These are phyloP conservation scores for Irpex lacteus DNA, from an alignment of 1,284 basidiomycete species.

Conservation along the genomic window DNA sequence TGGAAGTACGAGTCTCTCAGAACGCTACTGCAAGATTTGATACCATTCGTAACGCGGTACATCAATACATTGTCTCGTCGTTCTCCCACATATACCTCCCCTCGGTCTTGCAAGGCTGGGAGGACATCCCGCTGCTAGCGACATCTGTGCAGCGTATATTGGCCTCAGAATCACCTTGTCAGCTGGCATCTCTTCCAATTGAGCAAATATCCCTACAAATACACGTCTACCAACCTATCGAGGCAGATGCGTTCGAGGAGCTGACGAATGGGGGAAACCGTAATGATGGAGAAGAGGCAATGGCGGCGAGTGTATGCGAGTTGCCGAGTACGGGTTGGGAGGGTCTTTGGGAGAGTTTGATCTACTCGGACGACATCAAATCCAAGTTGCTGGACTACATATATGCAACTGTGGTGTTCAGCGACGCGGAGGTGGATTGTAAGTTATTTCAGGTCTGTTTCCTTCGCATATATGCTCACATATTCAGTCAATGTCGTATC, in stretches of 20 bases:
- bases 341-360: constrained; percentile 88
- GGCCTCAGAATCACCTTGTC: constrained; percentile 68
- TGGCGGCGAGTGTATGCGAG: constrained; percentile 85
- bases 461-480: constrained; percentile 10
- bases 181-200: constrained; percentile 51
- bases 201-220: constrained; percentile 67
- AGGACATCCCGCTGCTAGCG: constrained; percentile 65
- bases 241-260: constrained; percentile 73
- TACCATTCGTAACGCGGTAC: constrained; percentile 62
- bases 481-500: constrained; percentile 81
- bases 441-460: constrained; percentile 28
- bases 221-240: constrained; percentile 84
- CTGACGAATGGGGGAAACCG: constrained; percentile 64
- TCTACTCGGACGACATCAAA: constrained; percentile 91
- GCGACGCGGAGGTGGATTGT: constrained; percentile 88
- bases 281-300: constrained; percentile 72
- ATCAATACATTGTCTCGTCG: constrained; percentile 56
- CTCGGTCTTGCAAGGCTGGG: constrained; percentile 72
- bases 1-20: constrained; percentile 77
- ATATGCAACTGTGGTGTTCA: constrained; percentile 88
- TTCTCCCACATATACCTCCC: constrained; percentile 63
- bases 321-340: constrained; percentile 83
- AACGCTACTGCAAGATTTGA: constrained; percentile 70
- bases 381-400: constrained; percentile 89
- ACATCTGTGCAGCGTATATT: constrained; percentile 76